Percentiles rank a stretch among this genome's conserved stretches.
phyloP scores from a whole-genome alignment of 805 yeast genomes.

The Tanozyma kutaoensis region DNA sequence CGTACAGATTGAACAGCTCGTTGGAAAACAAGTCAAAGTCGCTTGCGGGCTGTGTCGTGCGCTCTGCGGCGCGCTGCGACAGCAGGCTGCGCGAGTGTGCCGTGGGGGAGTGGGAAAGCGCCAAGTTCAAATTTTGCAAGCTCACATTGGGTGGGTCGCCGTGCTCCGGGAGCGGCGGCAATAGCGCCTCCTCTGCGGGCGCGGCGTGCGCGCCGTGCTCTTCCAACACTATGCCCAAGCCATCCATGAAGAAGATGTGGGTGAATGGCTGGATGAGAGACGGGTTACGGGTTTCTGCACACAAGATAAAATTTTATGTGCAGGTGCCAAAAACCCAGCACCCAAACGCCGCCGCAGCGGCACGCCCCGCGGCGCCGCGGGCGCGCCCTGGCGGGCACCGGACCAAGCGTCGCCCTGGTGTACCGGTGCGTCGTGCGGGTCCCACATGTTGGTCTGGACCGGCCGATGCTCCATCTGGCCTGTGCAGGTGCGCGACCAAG shows the following conservation, averaged over 20 bases:
- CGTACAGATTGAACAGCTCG: conserved; percentile 9
- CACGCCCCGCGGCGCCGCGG: too few relatives aligned
- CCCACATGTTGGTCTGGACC: too few relatives aligned
- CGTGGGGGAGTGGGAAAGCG: conserved; percentile 1
- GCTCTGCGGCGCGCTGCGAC: conserved; percentile 1
- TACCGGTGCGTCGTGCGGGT: too few relatives aligned
- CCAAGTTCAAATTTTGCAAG: conserved; percentile 1
- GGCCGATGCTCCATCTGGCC: too few relatives aligned
- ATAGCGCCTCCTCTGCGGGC: conserved; percentile 5
- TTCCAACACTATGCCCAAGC: conserved; percentile 8
- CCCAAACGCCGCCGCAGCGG: too few relatives aligned
- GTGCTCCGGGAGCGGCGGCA: conserved; percentile 12
- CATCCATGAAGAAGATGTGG: conserved; percentile 4
- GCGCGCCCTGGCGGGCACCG: too few relatives aligned
- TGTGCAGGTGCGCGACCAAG: too few relatives aligned
- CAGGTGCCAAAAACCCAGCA: too few relatives aligned
- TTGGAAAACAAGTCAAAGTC: conserved; percentile 2
- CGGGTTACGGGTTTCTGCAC: neutral
- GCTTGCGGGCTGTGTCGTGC: conserved; percentile 1
- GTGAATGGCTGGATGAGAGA: neutral
- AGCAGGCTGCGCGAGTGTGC: conserved; percentile 1
- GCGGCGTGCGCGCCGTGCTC: conserved; percentile 3
- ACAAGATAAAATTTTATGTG: too few relatives aligned
- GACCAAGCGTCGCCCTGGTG: too few relatives aligned
- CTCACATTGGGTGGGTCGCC: conserved; percentile 1